Evolutionary conservation across 2,329 filamentous ascomycete species (phyloP), one percentile per base, ranked within the genome.

Genomic region (Tolypocladium amazonense): DNA sequence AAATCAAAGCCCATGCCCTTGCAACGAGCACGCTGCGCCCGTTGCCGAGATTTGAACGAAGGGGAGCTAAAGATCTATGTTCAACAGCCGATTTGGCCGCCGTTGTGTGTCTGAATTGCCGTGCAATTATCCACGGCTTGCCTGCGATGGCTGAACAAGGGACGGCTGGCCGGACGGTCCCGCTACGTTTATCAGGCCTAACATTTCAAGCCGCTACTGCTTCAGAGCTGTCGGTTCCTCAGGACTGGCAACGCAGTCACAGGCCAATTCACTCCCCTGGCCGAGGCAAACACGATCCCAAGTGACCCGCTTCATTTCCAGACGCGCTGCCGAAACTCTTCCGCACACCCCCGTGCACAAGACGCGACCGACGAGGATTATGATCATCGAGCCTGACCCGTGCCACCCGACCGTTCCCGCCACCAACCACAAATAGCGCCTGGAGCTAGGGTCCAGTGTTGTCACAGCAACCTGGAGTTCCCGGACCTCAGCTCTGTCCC

Each of bases 381-480:
- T 14, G 50, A 52, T 52, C 47, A 30, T 30, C 37, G 30, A 37
- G 27, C 30, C 52, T 41, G 12, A 23, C 9, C 41, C 20, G n/a
- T 45, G 25, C 58, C 52, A 37, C 58, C 53, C 53, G 53, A 41
- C 33, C 33, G 15, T 55, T 54, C 61, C 57, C 55, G 55, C 64
- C 64, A 63, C 64, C 65, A 58, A 60, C 60, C 59, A 39, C 38
- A 56, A 62, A 35, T 60, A 59, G 59, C 59, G 56, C 65, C 60
- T 56, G 52, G 41, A 45, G 52, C 56, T 60, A 57, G 61, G 63
- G 64, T 61, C 27, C 55, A 25, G 8, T 56, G 68, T 70, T 65
- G 68, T 65, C 65, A 63, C 62, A 61, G 67, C 64, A 69, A 70
- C 68, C 53, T 15, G 14, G 33, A 59, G 56, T 27, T 41, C 35